Base-by-base conservation (phyloP, 73 alveolate genomes). In the Effrenium voratum region DNA sequence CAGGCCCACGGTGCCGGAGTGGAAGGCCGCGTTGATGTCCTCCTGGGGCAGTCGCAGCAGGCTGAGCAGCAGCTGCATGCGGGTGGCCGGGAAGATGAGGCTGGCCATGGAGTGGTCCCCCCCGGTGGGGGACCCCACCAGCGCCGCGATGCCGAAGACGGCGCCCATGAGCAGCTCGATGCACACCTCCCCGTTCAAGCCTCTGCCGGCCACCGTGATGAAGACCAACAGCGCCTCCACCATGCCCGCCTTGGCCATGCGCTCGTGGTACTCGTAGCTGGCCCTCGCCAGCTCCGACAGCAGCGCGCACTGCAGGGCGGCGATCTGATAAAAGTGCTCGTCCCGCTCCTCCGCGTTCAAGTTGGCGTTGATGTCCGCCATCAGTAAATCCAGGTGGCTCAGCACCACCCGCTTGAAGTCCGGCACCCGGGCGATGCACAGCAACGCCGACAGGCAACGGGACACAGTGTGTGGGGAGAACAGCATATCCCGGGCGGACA, bases 361-460 rank as follows among this genome's bases (percentile, higher is more conserved):
- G 66, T 91, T 91, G 32, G 91, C 98, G 55, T 91, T 91, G 91
- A 91, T 75, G 98, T 75, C 91, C 2, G 98, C 91, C 98, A 91
- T 91, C 49, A 91, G 77, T 66, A 91, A 30, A 32, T 91, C 98
- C 68, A 91, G 47, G 22, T 91, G 98, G 80, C 81, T 91, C 44
- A 91, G 91, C 63, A 91, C 91, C 34, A 81, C 92, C 12, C 92
- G 92, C 66, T 90, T 90, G 96, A 90, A 90, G 86, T 90, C 96
- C 63, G 96, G 96, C 57, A 90, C 50, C 26, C 96, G 68, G 4
- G 96, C 82, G 47, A 90, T 45, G 73, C 96, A 90, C 49, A 90
- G 55, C 87, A 90, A 38, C n/a, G 96, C 96, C 6, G 96, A 90
- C 46, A 90, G 55, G 52, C 96, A 90, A 55, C 96, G 75, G 36